These are phyloP conservation scores for Arthrobotrys megalospora DNA, from an alignment of 2,329 filamentous ascomycete genomes.

Conservation along the genomic window DNA sequence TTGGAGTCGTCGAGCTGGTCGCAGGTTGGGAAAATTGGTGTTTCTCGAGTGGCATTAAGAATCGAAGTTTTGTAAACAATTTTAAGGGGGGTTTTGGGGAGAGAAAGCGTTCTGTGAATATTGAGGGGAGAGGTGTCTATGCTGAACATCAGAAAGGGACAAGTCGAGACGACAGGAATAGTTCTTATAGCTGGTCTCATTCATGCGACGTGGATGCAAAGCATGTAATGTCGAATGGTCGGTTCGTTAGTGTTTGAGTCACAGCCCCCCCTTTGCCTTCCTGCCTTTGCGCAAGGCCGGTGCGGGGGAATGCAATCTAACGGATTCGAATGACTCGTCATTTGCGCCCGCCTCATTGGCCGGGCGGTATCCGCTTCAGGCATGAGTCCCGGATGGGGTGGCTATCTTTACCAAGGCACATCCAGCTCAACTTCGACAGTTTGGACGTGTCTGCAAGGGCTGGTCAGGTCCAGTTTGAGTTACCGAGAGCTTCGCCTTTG, in stretches of 20 bases:
- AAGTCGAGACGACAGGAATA: conserved; percentile 47
- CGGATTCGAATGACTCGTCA: conserved; percentile 55
- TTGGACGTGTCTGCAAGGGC: conserved; percentile 27
- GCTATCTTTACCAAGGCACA: conserved; percentile 31
- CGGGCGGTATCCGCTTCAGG: conserved; percentile 32
- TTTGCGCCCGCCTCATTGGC: conserved; percentile 31
- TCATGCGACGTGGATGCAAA: conserved; percentile 35
- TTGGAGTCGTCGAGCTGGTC: conserved; percentile 39
- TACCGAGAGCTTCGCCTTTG: conserved; percentile 30
- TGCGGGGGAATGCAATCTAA: conserved; percentile 28
- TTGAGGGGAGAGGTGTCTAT: conserved; percentile 35
- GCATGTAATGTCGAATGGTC: conserved; percentile 26
- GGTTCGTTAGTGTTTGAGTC: conserved; percentile 46
- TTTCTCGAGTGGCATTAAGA: conserved; percentile 55
- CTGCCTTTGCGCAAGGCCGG: conserved; percentile 31
- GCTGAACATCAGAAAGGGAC: conserved; percentile 27
- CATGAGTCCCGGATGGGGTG: conserved; percentile 30
- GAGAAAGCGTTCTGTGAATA: conserved; percentile 19
- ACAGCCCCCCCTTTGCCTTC: conserved; percentile 46
- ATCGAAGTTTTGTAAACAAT: conserved; percentile 33
- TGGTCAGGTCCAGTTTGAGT: conserved; percentile 10
- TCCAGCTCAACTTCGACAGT: conserved; percentile 24
- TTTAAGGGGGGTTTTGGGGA: conserved; percentile 15
- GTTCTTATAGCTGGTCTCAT: conserved; percentile 45
- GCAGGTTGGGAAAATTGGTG: conserved; percentile 35